Evolutionary conservation across 176 grass and related monocot species (phyloP).

Genomic region (Coix lacrymajobi): DNA sequence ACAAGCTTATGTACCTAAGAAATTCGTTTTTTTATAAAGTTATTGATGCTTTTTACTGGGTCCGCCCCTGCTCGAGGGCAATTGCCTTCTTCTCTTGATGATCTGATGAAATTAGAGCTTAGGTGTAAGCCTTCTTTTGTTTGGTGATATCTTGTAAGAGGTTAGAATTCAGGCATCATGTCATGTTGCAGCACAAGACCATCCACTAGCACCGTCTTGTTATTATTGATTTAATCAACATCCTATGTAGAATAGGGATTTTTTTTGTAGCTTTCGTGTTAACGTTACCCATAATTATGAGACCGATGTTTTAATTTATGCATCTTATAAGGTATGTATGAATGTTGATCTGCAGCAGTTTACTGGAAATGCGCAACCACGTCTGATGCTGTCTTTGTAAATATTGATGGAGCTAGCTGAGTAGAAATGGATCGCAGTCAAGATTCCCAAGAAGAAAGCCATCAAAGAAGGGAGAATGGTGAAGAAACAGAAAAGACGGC

Average conservation of each 20-base stretch:
- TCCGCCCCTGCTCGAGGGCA: background rate
- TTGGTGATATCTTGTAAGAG: background rate
- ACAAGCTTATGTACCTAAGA: background rate
- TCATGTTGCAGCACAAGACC: background rate
- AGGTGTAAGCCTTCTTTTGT: background rate
- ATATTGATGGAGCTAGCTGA: conserved; percentile 12
- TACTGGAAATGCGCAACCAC: background rate
- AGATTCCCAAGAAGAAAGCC: conserved; percentile 45
- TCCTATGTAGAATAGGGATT: background rate
- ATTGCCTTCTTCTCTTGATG: background rate
- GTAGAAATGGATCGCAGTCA: conserved; percentile 42
- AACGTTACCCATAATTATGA: background rate
- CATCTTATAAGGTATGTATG: background rate
- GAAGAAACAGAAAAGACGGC: conserved; percentile 39
- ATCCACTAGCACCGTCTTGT: background rate
- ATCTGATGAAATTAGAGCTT: background rate
- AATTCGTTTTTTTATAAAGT: background rate
- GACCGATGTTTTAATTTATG: background rate
- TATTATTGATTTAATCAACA: background rate
- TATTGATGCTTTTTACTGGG: background rate
- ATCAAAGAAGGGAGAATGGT: conserved; percentile 46
- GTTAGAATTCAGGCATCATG: background rate
- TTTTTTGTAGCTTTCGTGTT: background rate
- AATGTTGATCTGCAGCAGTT: background rate
- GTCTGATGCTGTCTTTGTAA: conserved; percentile 6